Evolutionary conservation across 1,284 basidiomycete species (phyloP).

Genomic region (Leccinum pachyderme): DNA sequence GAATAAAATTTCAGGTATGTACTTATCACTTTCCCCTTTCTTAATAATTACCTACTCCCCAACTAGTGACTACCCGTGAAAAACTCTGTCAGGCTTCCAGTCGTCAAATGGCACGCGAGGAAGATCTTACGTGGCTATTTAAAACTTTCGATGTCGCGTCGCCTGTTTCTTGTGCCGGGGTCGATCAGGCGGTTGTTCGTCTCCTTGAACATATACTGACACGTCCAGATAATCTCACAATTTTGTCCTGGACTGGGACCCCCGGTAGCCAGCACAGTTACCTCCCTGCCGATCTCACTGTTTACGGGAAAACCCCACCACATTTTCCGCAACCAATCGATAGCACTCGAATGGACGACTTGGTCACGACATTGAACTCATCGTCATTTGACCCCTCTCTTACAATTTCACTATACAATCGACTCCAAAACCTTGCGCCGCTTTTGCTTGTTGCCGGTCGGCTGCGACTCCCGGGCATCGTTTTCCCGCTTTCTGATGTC

Average conservation of each 20-base stretch:
- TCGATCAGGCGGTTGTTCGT: not conserved
- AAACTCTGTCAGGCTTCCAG: conserved; percentile 2
- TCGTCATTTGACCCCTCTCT: not conserved
- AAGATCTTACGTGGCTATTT: conserved; percentile 1
- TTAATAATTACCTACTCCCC: not conserved
- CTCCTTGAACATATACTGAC: conserved; percentile 1
- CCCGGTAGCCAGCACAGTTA: conserved; percentile 10
- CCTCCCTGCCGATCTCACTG: conserved; percentile 6
- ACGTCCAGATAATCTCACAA: not conserved
- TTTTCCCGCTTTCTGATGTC: conserved; percentile 5
- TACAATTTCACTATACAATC: not conserved
- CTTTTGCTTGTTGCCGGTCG: conserved; percentile 1
- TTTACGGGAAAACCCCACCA: conserved; percentile 6
- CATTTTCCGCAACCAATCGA: conserved; percentile 3
- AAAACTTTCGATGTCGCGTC: conserved; percentile 1
- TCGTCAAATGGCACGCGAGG: conserved; percentile 1
- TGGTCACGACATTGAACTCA: not conserved
- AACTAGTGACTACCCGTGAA: not conserved
- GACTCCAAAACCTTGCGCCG: not conserved
- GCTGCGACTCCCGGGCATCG: conserved; percentile 6
- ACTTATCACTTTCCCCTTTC: too few species aligned
- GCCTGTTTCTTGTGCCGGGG: conserved; percentile 6
- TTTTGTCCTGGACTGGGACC: conserved; percentile 7
- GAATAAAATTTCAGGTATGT: too few species aligned
- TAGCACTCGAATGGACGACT: not conserved